Evolutionary conservation across 2,329 filamentous ascomycete species (phyloP).

Genomic region (Exophiala viscosa): DNA sequence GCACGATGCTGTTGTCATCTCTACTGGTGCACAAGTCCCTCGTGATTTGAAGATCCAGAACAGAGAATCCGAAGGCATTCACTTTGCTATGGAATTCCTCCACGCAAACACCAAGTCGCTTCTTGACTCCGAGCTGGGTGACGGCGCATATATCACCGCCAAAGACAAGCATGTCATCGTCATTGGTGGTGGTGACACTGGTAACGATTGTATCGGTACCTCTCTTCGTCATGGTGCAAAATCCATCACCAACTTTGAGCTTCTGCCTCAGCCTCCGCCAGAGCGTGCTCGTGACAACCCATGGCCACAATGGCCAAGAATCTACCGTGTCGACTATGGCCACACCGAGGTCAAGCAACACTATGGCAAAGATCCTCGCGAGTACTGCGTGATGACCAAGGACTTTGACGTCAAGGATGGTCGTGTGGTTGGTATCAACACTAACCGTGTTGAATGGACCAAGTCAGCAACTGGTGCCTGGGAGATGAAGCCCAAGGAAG

Average conservation of each 20-base stretch:
- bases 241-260: constrained; percentile 93
- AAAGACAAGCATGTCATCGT: constrained; percentile 95
- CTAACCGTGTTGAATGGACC: constrained; percentile 92
- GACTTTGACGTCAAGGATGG: constrained; percentile 92
- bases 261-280: constrained; percentile 85
- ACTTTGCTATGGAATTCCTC: constrained; percentile 96
- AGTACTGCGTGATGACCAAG: constrained; percentile 98
- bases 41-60: constrained; percentile 89
- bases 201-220: constrained; percentile 96
- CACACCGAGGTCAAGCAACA: constrained; percentile 94
- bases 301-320: constrained; percentile 97
- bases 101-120: constrained; percentile 98
- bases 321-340: constrained; percentile 97
- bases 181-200: constrained; percentile 95
- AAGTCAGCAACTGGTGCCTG: constrained; percentile 83
- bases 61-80: constrained; percentile 82
- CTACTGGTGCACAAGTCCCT: constrained; percentile 88
- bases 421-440: constrained; percentile 93
- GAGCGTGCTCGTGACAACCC: constrained; percentile 92
- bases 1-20: constrained; percentile 82
- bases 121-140: constrained; percentile 80
- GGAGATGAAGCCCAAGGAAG: constrained; percentile 98
- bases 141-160: constrained; percentile 84
- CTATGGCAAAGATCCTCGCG: constrained; percentile 91
- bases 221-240: constrained; percentile 93